Evolutionary conservation across 2,329 filamentous ascomycete genomes (phyloP).

Genomic region (Paraphoma chrysanthemicola): DNA sequence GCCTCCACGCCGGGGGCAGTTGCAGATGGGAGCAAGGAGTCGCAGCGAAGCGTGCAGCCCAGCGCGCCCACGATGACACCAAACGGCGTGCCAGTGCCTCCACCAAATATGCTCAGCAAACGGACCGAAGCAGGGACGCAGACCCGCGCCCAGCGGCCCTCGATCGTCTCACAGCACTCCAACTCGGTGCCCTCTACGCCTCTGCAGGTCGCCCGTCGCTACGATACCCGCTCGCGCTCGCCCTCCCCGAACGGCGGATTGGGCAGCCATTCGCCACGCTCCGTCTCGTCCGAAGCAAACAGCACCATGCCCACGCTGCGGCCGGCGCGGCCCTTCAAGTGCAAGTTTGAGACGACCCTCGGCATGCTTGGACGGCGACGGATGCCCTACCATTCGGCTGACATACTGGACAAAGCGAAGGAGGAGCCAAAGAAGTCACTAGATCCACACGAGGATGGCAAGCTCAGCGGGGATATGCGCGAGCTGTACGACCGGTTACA

Average conservation of each 20-base stretch:
- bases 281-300: conserved; percentile 88
- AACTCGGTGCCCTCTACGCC: conserved; percentile 94
- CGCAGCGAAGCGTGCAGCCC: conserved; percentile 38
- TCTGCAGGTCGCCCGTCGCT: conserved; percentile 83
- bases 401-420: conserved; percentile 75
- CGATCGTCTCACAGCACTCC: conserved; percentile 71
- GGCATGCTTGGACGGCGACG: conserved; percentile 76
- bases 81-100: conserved; percentile 24
- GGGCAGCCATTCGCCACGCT: conserved; percentile 84
- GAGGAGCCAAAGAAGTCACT: conserved; percentile 67
- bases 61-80: conserved; percentile 49
- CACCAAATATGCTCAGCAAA: conserved; percentile 35
- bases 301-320: conserved; percentile 73
- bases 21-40: conserved; percentile 48
- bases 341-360: conserved; percentile 88
- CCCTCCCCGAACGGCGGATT: conserved; percentile 79
- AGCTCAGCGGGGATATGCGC: conserved; percentile 81
- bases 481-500: conserved; percentile 85
- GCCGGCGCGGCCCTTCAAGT: conserved; percentile 66
- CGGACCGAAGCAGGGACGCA: conserved; percentile 29
- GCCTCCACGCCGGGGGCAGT: conserved; percentile 35
- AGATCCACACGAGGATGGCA: conserved; percentile 50
- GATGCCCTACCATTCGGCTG: conserved; percentile 91
- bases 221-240: conserved; percentile 76
- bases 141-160: conserved; percentile 51